Conservation (phyloP, 2,329 filamentous ascomycete genomes). For the Cyphellophora attinorum region DNA sequence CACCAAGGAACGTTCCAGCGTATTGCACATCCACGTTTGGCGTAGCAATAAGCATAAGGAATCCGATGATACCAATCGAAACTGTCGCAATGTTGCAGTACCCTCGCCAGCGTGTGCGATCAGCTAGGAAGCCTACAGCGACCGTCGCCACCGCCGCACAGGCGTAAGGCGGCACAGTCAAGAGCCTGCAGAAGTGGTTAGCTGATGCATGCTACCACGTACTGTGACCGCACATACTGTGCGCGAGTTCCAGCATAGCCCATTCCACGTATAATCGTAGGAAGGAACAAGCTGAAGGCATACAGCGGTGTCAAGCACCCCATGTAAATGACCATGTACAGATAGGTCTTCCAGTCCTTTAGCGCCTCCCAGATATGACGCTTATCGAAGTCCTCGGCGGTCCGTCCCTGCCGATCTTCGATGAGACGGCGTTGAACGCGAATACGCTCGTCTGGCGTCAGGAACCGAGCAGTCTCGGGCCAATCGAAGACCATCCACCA, state of each 20-base stretch:
- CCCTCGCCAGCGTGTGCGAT: slow-evolving; percentile 44
- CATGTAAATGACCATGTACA: slow-evolving; percentile 35
- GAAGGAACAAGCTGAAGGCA: slow-evolving; percentile 51
- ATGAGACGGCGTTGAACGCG: slow-evolving; percentile 26
- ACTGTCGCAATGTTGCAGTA: slow-evolving; percentile 61
- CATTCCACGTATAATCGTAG: slow-evolving; percentile 45
- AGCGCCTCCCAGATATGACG: slow-evolving; percentile 40
- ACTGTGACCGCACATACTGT: too few species aligned
- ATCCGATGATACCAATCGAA: slow-evolving; percentile 63
- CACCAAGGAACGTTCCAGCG: slow-evolving; percentile 70
- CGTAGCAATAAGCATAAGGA: slow-evolving; percentile 61
- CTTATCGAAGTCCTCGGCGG: slow-evolving; percentile 29
- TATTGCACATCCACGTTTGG: slow-evolving; percentile 61
- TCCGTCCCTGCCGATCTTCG: slow-evolving; percentile 31
- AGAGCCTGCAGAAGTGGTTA: slow-evolving; percentile 51
- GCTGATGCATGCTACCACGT: too few species aligned
- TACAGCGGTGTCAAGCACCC: slow-evolving; percentile 47
- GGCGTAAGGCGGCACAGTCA: slow-evolving; percentile 58
- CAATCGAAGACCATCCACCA: slow-evolving; percentile 41
- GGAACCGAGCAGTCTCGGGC: slow-evolving; percentile 37
- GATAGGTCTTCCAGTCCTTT: slow-evolving; percentile 41
- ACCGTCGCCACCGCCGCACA: slow-evolving; percentile 47
- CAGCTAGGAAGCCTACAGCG: slow-evolving; percentile 54
- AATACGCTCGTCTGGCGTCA: slow-evolving; percentile 33
- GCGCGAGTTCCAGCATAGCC: slow-evolving; percentile 45